Conservation (phyloP, 805 yeast species). For the Saccharomyces eubayanus region DNA sequence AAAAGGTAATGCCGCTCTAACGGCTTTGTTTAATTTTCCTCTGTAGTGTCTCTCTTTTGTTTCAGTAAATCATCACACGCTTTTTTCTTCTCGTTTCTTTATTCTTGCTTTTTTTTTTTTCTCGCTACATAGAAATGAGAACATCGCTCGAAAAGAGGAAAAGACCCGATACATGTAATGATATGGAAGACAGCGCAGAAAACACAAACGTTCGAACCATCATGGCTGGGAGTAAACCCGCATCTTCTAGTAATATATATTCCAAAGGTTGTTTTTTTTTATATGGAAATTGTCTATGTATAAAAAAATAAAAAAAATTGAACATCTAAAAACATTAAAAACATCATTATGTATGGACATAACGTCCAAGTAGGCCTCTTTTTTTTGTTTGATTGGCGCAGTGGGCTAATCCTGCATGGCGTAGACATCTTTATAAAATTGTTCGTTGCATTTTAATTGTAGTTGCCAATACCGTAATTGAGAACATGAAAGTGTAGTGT, state of each 20-base stretch:
- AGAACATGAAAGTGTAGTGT: slow-evolving; percentile 17
- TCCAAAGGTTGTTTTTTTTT: background rate
- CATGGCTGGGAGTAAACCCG: background rate
- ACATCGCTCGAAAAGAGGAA: background rate
- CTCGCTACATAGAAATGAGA: background rate
- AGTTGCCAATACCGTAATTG: slow-evolving; percentile 24
- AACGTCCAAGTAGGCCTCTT: background rate
- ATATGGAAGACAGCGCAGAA: background rate
- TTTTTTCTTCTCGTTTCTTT: background rate
- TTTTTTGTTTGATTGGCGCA: background rate
- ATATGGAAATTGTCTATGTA: background rate
- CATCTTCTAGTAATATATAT: background rate
- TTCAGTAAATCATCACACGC: background rate
- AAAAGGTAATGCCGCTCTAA: background rate
- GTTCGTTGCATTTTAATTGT: slow-evolving; percentile 18
- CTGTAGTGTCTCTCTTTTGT: background rate
- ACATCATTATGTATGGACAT: background rate
- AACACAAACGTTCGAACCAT: background rate
- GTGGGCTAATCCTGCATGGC: background rate
- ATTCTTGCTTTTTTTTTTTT: background rate
- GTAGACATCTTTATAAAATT: slow-evolving; percentile 18
- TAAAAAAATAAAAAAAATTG: background rate
- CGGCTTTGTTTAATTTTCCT: background rate
- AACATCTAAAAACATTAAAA: background rate
- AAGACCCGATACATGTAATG: background rate